Conservation (phyloP, 768 basidiomycete genomes). For the Cystobasidium onofrii region DNA sequence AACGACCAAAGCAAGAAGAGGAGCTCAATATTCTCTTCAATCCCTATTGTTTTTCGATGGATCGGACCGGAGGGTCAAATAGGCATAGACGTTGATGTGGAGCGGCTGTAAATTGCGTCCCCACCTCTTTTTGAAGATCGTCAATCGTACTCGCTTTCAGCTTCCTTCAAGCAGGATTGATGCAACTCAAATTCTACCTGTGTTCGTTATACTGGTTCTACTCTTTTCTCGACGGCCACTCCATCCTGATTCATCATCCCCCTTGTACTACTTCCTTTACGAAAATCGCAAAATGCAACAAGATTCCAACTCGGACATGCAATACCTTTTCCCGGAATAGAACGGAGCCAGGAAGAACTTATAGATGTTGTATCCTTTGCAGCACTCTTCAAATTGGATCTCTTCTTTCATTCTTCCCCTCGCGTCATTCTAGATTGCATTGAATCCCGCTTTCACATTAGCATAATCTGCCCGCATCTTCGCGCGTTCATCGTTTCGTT, state of each 20-base stretch:
- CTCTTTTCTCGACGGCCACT: no score
- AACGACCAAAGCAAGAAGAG: no score
- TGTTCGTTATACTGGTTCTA: no score
- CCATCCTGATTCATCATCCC: not conserved
- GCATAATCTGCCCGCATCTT: not conserved
- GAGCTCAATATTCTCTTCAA: no score
- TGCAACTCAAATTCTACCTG: no score
- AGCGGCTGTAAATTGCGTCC: no score
- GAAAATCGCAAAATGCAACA: not conserved
- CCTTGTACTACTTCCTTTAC: not conserved
- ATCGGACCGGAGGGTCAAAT: not conserved
- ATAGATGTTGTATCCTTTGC: no score
- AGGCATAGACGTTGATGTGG: no score
- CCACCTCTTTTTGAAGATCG: no score
- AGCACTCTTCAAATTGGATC: no score
- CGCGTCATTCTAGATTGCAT: not conserved
- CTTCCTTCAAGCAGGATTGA: no score
- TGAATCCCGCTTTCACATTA: not conserved
- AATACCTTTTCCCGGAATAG: not conserved
- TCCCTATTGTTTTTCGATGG: not conserved
- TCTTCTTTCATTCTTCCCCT: not conserved
- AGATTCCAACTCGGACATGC: not conserved
- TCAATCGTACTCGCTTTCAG: no score
- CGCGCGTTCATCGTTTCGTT: not conserved
- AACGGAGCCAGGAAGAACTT: not conserved